Base-by-base conservation (phyloP, 2,329 filamentous ascomycete species). In the Botryosphaeria dothidea region DNA sequence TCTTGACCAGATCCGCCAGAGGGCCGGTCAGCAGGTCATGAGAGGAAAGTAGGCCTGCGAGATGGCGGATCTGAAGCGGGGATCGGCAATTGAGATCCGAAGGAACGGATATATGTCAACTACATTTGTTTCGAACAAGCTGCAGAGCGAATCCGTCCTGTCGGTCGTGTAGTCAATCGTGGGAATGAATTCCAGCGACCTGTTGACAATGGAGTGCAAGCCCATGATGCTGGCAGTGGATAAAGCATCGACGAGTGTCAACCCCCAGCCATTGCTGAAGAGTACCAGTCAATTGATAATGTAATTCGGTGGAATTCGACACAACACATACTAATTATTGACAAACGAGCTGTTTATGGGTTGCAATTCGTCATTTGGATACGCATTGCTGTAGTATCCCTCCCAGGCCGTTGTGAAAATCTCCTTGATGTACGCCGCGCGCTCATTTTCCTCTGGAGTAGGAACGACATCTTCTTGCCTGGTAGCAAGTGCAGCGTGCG, bases 171-270 rank as follows among this genome's bases (percentile, higher is more conserved):
- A 96, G 76, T 96, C 82, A 70, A 96, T 89, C 0, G 78, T 85
- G 0, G 87, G 84, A 49, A 96, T 85, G 73, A 88, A 89, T 6
- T 89, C 81, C 23, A 96, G 77, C 68, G 96, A 93, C 62, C 87
- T 81, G 48, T 88, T 80, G 13, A 95, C 88, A 27, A 91, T 87
- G n/a, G 88, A 81, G 27, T 82, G 79, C 46, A 92, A 84, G 46
- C 85, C 83, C 90, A 96, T 94, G 27, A 96, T 77, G 56, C 93
- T 81, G 7, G 92, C 92, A 0, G 92, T 96, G 66, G 86, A 90
- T 54, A 96, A 81, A 1, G 91, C 90, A 75, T 96, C 92, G 15
- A 95, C 85, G 0, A 92, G 91, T 41, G 88, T 92, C 34, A 92
- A 91, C 25, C 92, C 92, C 92, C 92, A 96, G 61, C 88, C 89